Evolutionary conservation across 1,284 basidiomycete genomes (phyloP).

Genomic region (Cryptococcus sp.): DNA sequence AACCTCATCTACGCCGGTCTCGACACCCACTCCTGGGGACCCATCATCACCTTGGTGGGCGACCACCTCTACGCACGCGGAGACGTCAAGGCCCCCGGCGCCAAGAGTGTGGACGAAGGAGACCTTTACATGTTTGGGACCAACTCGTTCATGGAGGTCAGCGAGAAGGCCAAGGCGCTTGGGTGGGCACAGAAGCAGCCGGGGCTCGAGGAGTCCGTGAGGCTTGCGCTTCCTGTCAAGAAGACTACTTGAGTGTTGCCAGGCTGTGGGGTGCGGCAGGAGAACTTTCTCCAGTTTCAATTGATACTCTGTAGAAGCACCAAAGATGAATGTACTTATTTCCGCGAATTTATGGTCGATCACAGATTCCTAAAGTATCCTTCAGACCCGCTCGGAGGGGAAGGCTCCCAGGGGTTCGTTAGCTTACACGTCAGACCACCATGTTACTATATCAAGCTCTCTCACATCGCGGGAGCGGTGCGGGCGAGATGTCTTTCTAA

Average conservation of each 20-base stretch:
- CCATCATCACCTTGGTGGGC: constrained; percentile 16
- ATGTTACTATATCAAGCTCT: too few relatives aligned
- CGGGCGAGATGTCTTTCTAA: too few relatives aligned
- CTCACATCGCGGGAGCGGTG: too few relatives aligned
- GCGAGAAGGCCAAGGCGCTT: constrained; percentile 18
- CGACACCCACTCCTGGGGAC: constrained; percentile 18
- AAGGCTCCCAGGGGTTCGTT: too few relatives aligned
- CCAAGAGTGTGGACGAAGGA: constrained; percentile 15
- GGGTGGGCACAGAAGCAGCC: constrained; percentile 16
- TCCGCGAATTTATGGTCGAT: too few relatives aligned
- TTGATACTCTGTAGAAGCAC: too few relatives aligned
- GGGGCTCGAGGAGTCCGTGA: constrained; percentile 10
- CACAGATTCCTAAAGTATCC: too few relatives aligned
- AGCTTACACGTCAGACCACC: too few relatives aligned
- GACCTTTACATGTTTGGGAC: constrained; percentile 24
- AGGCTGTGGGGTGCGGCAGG: too few relatives aligned
- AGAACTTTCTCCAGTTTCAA: too few relatives aligned
- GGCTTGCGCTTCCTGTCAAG: constrained; percentile 11
- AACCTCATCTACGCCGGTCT: constrained; percentile 23
- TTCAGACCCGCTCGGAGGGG: too few relatives aligned
- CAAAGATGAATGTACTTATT: too few relatives aligned
- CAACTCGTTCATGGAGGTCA: constrained; percentile 21
- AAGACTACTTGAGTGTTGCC: not conserved
- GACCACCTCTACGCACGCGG: constrained; percentile 16
- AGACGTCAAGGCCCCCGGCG: constrained; percentile 12